Percentiles rank a stretch among this genome's conserved stretches.
Conservation (phyloP, 2,329 filamentous ascomycete species). For the Cladosporium velox region DNA sequence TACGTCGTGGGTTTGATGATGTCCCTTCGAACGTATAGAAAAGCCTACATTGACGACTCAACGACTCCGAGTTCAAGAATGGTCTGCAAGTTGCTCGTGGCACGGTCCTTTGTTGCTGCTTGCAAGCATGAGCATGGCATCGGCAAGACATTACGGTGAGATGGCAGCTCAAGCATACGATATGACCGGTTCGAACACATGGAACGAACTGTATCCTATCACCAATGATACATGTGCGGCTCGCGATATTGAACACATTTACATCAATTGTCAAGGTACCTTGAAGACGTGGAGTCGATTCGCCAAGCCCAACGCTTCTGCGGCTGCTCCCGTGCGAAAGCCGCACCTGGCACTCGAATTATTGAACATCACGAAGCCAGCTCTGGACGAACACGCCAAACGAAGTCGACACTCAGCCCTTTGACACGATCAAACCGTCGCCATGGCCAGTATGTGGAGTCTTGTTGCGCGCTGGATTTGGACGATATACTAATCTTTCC, state of each 20-base stretch:
- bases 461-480: not conserved
- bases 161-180: not conserved
- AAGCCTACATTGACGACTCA: not conserved
- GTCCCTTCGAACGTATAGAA: not conserved
- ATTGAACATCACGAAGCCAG: conserved; percentile 9
- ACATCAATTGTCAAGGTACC: not conserved
- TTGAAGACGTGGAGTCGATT: not conserved
- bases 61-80: not conserved
- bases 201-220: too few relatives aligned
- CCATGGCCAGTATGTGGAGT: conserved; percentile 68
- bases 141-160: not conserved
- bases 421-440: conserved; percentile 36
- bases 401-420: conserved; percentile 21
- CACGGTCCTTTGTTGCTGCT: not conserved
- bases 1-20: not conserved
- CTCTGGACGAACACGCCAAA: conserved; percentile 18
- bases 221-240: not conserved
- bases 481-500: conserved; percentile 25
- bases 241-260: not conserved
- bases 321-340: not conserved
- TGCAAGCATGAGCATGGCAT: not conserved
- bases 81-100: not conserved
- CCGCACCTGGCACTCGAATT: conserved; percentile 11
- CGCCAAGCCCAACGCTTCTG: not conserved
- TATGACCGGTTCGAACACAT: not conserved